phyloP scores from a whole-genome alignment of 805 yeast species.

The Barnettozyma vustinii region DNA sequence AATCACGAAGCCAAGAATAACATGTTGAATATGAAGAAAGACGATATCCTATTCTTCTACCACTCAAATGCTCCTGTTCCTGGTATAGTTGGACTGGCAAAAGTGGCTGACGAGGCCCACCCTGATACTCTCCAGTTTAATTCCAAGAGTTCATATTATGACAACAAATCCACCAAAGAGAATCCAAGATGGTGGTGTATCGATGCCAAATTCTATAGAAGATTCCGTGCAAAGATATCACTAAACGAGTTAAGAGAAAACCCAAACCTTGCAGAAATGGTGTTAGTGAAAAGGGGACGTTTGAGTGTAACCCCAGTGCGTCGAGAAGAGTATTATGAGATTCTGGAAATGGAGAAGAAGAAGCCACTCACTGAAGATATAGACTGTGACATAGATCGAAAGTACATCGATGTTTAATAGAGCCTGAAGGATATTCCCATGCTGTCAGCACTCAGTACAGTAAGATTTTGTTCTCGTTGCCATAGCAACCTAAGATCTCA shows the following conservation, averaged over 20 bases:
- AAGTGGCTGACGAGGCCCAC: constrained; percentile 30
- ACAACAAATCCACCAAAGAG: constrained; percentile 37
- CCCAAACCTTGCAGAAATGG: constrained; percentile 33
- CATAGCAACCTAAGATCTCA: too few species aligned
- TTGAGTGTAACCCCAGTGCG: constrained; percentile 48
- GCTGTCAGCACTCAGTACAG: too few species aligned
- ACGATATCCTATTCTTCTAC: constrained; percentile 46
- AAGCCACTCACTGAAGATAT: constrained; percentile 26
- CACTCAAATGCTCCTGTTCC: constrained; percentile 52
- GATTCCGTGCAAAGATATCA: constrained; percentile 37
- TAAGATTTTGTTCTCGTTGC: constrained; percentile 1
- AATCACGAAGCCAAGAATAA: constrained; percentile 52
- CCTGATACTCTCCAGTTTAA: constrained; percentile 40
- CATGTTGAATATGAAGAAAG: constrained; percentile 40
- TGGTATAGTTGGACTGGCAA: constrained; percentile 48
- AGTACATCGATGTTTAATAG: constrained; percentile 12
- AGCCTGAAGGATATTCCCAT: neutral
- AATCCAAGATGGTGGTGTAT: constrained; percentile 56
- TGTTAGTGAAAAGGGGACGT: constrained; percentile 43
- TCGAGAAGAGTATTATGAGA: constrained; percentile 34
- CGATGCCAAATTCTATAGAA: constrained; percentile 38
- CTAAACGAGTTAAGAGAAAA: constrained; percentile 35
- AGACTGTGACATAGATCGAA: constrained; percentile 28
- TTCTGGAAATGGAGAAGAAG: constrained; percentile 32
- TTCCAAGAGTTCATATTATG: constrained; percentile 40